Conservation (phyloP, 768 basidiomycete species). For the Boletus fagicola region DNA sequence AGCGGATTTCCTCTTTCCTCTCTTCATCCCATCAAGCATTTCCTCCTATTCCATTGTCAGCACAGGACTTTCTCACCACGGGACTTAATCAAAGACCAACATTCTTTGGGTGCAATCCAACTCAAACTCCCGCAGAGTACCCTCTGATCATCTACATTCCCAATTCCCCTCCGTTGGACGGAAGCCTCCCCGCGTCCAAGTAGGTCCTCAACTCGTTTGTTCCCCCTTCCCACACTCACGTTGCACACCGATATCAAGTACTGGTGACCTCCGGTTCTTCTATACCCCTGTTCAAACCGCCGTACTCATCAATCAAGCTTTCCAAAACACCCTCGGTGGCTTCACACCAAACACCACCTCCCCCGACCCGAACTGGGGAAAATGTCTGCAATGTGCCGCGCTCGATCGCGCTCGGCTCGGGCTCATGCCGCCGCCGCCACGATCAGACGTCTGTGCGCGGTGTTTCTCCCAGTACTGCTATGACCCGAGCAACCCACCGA, state of each 20-base stretch:
- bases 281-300: constrained; percentile 55
- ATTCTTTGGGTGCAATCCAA: constrained; percentile 76
- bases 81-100: constrained; percentile 68
- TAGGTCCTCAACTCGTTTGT: constrained; percentile 23
- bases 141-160: constrained; percentile 76
- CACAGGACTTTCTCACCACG: constrained; percentile 50
- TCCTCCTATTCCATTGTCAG: constrained; percentile 58
- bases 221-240: constrained; percentile 6
- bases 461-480: constrained; percentile 64
- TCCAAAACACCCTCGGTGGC: constrained; percentile 53
- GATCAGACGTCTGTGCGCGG: constrained; percentile 50
- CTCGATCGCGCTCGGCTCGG: constrained; percentile 55
- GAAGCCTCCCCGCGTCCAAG: constrained; percentile 65
- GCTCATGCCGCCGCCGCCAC: constrained; percentile 31
- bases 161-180: constrained; percentile 67
- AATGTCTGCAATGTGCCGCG: constrained; percentile 61
- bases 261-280: constrained; percentile 55
- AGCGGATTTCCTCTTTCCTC: constrained; percentile 44
- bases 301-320: constrained; percentile 62
- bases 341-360: constrained; percentile 57
- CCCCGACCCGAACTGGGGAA: constrained; percentile 53
- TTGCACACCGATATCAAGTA: constrained; percentile 34
- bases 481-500: constrained; percentile 59
- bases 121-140: constrained; percentile 47
- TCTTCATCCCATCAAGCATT: constrained; percentile 55